phyloP scores from a whole-genome alignment of 75 land plant genomes.

The Isoetes taiwanensis region DNA sequence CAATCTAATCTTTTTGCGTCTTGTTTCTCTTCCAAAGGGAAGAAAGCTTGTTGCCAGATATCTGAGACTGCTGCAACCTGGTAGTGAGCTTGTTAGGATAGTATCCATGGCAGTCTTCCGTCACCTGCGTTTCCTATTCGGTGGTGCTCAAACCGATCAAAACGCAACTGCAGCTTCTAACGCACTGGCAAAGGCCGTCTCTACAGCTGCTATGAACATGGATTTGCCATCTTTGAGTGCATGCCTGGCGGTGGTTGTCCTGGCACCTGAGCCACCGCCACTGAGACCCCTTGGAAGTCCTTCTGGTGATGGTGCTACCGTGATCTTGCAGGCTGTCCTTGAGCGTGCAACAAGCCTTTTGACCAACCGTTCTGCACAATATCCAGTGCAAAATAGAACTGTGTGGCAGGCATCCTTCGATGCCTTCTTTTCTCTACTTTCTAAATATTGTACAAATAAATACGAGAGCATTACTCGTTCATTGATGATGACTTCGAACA shows the following conservation, averaged over 20 bases:
- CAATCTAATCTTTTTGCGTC: conserved; percentile 71
- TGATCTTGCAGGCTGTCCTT: conserved; percentile 51
- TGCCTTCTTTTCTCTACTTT: conserved; percentile 60
- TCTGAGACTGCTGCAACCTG: conserved; percentile 48
- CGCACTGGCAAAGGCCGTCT: conserved; percentile 42
- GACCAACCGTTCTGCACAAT: conserved; percentile 39
- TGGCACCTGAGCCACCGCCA: conserved; percentile 73
- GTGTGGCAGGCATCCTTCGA: conserved; percentile 87
- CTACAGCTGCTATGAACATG: conserved; percentile 43
- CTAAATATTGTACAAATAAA: conserved; percentile 64
- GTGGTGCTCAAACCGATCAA: conserved; percentile 38
- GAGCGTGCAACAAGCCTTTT: conserved; percentile 63
- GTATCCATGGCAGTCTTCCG: conserved; percentile 88
- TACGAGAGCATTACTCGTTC: conserved; percentile 63
- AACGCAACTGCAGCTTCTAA: conserved; percentile 37
- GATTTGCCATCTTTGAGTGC: conserved; percentile 64
- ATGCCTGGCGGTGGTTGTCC: conserved; percentile 75
- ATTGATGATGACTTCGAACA: conserved; percentile 24
- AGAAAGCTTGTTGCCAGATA: conserved; percentile 55
- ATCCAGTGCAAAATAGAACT: conserved; percentile 28
- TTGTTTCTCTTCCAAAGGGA: conserved; percentile 77
- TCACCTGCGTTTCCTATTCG: conserved; percentile 68
- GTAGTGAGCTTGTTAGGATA: conserved; percentile 48
- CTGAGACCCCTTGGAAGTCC: conserved; percentile 73
- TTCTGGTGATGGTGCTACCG: conserved; percentile 84